A percentile compares a stretch with the other conserved stretches of the same genome.
Conservation (phyloP, 2,329 filamentous ascomycete species). For the Botrytis galanthina region DNA sequence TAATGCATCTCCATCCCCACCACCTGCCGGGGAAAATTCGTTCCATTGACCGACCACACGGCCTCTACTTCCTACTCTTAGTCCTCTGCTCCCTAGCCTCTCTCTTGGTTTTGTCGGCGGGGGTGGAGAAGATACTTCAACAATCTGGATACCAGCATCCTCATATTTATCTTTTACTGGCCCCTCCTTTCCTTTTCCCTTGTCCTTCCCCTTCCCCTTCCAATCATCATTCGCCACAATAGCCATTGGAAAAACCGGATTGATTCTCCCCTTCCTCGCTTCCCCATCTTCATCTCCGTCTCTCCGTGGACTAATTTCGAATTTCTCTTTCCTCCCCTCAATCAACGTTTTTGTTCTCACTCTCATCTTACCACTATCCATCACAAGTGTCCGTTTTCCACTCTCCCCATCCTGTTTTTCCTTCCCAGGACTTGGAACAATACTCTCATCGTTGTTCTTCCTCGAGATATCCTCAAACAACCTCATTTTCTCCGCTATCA, state of each 20-base stretch:
- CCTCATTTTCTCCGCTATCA: conserved; percentile 32
- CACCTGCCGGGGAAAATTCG: background rate
- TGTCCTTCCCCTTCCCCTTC: background rate
- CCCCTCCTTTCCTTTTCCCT: background rate
- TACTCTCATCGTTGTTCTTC: background rate
- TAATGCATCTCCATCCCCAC: background rate
- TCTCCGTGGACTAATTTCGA: conserved; percentile 3
- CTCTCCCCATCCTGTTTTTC: conserved; percentile 12
- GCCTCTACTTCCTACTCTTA: background rate
- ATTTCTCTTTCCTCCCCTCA: conserved; percentile 2
- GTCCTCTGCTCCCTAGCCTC: background rate
- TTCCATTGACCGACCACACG: conserved; percentile 6
- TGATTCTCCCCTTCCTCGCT: background rate
- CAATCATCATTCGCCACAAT: background rate
- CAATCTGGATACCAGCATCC: background rate
- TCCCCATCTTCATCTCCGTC: background rate
- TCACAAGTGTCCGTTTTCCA: background rate
- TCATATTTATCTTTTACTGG: background rate
- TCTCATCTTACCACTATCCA: background rate
- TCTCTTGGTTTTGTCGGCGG: background rate
- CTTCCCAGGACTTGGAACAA: background rate
- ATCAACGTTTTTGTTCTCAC: background rate
- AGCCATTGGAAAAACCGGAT: background rate
- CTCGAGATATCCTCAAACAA: conserved; percentile 28
- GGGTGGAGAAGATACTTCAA: background rate